Evolutionary conservation across 164 flowering plant genomes (phyloP), one percentile per base, ranked within the genome.

Genomic region (Santalum album): DNA sequence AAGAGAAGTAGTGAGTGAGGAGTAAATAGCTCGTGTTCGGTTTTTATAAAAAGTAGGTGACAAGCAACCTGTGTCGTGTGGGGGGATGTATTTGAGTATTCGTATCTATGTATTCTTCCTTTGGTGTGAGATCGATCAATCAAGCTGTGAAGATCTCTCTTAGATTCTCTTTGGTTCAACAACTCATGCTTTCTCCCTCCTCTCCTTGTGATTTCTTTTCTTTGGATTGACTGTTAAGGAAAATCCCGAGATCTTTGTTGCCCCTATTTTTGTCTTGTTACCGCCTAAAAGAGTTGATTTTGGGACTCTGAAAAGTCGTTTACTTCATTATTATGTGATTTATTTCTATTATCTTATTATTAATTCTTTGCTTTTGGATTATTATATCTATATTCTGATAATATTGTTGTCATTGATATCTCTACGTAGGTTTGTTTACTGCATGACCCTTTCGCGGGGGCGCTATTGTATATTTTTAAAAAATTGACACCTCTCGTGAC

Each of bases 121-220:
- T n/a, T n/a, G n/a, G n/a, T n/a, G n/a, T n/a, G n/a, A n/a, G n/a
- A n/a, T n/a, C n/a, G n/a, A n/a, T n/a, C n/a, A n/a, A n/a, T n/a
- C n/a, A 29, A 29, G 9, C 34, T 29, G 4, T 29, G 6, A 29
- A 29, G 55, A 65, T 68, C 71, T 68, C 61, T 22, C 14, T 21
- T 69, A 65, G 76, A 72, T 72, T 63, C 32, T 51, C 51, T 56
- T 58, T 65, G 65, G 64, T 62, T 62, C 67, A 62, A 62, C 69
- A 53, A 65, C 62, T 48, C 59, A 19, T 21, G 15, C 53, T 18
- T 26, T 34, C 10, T 46, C 25, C 12, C n/a, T 54, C 21, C 54
- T 21, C 32, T 25, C 48, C n/a, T 56, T 22, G 1, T 19, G 35
- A 43, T 35, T 58, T 53, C 51, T 63, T 35, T 58, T 53, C 51